Evolutionary conservation across 345 rosid genomes (phyloP).

Genomic region (Stellera chamaejasme): DNA sequence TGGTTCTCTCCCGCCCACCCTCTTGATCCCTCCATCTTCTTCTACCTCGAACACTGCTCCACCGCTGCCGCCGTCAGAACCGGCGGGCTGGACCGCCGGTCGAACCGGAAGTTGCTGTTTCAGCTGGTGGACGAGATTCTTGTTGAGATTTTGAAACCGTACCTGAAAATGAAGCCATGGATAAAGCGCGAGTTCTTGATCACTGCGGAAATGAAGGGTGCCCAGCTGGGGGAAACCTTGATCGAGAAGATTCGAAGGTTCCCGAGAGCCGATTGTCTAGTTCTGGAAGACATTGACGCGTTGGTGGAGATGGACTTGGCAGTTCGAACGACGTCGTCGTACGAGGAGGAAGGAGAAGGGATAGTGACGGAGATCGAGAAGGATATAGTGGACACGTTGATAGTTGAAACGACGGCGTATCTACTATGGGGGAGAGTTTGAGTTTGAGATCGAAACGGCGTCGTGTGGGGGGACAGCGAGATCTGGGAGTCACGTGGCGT

Average conservation of each 20-base stretch:
- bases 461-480: slow-evolving; percentile 16
- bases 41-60: slow-evolving; percentile 41
- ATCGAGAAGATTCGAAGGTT: slow-evolving; percentile 27
- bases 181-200: not conserved
- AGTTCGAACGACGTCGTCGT: slow-evolving; percentile 16
- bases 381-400: slow-evolving; percentile 35
- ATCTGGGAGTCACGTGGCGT: slow-evolving; percentile 44
- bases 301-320: slow-evolving; percentile 47
- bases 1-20: slow-evolving; percentile 70
- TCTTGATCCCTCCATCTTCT: slow-evolving; percentile 61
- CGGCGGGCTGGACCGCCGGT: slow-evolving; percentile 25
- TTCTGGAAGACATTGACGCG: slow-evolving; percentile 60
- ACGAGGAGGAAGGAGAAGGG: slow-evolving; percentile 50
- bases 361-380: slow-evolving; percentile 40
- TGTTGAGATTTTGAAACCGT: slow-evolving; percentile 45
- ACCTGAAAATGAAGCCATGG: slow-evolving; percentile 46
- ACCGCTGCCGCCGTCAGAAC: not conserved
- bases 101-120: slow-evolving; percentile 63
- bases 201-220: slow-evolving; percentile 20
- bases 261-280: slow-evolving; percentile 44
- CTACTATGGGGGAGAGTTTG: slow-evolving; percentile 8
- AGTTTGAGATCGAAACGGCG: slow-evolving; percentile 14
- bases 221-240: slow-evolving; percentile 29
- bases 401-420: slow-evolving; percentile 37
- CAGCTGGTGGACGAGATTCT: slow-evolving; percentile 59